Base-by-base conservation (phyloP, 2,329 filamentous ascomycete species). In the Fusarium oligoseptatum region DNA sequence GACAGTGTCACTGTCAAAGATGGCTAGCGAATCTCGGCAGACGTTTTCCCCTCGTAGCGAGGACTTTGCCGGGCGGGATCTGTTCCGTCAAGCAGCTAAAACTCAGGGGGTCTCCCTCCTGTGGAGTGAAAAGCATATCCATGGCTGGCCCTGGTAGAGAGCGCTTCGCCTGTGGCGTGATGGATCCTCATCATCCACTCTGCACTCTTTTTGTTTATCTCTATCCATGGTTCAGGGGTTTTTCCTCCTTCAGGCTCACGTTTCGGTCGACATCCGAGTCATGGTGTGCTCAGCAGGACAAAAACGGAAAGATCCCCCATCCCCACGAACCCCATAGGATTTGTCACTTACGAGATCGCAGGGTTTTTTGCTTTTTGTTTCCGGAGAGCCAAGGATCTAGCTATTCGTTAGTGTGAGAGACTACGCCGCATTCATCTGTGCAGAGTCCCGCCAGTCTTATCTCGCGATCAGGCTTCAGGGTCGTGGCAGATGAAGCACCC, bases 231-330 rank as follows among this genome's bases (percentile, higher is more conserved):
- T 48, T 14, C 56, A 60, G 56, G 56, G 56, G 56, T 14, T 3
- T 29, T 39, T n/a, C 15, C 4, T 24, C 20, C 22, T 22, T 58
- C 14, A 41, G 56, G 24, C 34, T 60, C 36, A 22, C 37, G 22
- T 60, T 60, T 60, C 56, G 56, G 56, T 41, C 56, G 56, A 41
- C 15, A 60, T 60, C 56, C 56, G 56, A 36, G 36, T 41, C 24
- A 50, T 29, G 15, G 24, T 12, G 10, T 12, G 24, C 48, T 52
- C 48, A 32, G 48, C 48, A 20, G 17, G 24, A 27, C 45, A 50
- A 12, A 12, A 43, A 45, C 20, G 9, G 37, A 48, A 10, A 48
- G 4, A 4, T 22, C 22, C 22, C 6, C 3, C 3, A 52, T 32
- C 27, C 48, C 48, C 48, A 17, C 48, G 48, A 52, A 52, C 48